Conservation (phyloP, 2,329 filamentous ascomycete genomes). For the Fusarium sp. region DNA sequence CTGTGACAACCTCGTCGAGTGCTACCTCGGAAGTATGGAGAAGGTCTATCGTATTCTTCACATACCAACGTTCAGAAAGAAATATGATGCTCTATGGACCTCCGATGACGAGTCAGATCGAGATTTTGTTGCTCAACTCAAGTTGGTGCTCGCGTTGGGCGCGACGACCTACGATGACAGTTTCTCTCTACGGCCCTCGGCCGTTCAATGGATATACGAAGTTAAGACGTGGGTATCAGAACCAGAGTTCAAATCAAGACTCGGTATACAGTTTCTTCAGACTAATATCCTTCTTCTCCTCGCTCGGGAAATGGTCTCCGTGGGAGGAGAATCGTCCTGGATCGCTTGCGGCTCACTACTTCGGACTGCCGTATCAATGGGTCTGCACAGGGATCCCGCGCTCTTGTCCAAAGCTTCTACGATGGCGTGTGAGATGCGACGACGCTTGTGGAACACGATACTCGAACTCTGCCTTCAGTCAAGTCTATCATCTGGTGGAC, state of each 20-base stretch:
- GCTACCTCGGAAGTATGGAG: slow-evolving; percentile 63
- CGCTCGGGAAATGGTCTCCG: slow-evolving; percentile 52
- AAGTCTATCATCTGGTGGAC: slow-evolving; percentile 59
- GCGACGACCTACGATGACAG: slow-evolving; percentile 61
- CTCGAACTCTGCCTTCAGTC: slow-evolving; percentile 60
- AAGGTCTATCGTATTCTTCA: slow-evolving; percentile 63
- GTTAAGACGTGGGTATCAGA: slow-evolving; percentile 66
- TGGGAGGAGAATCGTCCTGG: slow-evolving; percentile 62
- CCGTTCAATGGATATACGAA: slow-evolving; percentile 68
- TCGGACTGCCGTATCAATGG: slow-evolving; percentile 61
- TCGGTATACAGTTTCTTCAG: slow-evolving; percentile 65
- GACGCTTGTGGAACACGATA: slow-evolving; percentile 65
- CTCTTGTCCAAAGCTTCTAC: slow-evolving; percentile 52
- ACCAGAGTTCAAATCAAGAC: slow-evolving; percentile 64
- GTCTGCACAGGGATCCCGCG: slow-evolving; percentile 62
- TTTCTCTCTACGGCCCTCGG: slow-evolving; percentile 62
- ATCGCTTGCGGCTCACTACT: slow-evolving; percentile 58
- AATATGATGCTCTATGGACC: slow-evolving; percentile 65
- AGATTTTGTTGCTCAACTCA: slow-evolving; percentile 66
- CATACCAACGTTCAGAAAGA: slow-evolving; percentile 60
- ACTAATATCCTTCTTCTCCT: slow-evolving; percentile 57
- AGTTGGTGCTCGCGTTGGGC: slow-evolving; percentile 69
- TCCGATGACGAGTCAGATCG: slow-evolving; percentile 47
- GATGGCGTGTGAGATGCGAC: slow-evolving; percentile 59
- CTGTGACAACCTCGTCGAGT: slow-evolving; percentile 60